Evolutionary conservation across 2,329 filamentous ascomycete genomes (phyloP).

Genomic region (Xylaria sp.): DNA sequence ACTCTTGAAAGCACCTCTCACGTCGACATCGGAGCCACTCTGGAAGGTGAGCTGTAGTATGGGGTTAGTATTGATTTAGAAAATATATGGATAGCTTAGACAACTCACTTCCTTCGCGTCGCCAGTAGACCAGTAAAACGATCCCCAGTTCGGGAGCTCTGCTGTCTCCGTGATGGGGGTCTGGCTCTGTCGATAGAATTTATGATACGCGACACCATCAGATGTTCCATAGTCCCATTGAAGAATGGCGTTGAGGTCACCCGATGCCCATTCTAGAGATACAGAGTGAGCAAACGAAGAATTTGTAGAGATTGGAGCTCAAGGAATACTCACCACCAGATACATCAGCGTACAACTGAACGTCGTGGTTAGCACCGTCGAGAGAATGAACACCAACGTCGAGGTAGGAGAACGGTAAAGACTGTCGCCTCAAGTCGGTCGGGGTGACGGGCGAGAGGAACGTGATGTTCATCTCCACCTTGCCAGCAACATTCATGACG

Average conservation of each 20-base stretch:
- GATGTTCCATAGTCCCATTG: constrained; percentile 56
- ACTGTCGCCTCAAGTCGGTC: constrained; percentile 60
- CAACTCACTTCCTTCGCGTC: constrained; percentile 41
- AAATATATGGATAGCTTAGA: neutral
- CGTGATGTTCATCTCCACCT: constrained; percentile 59
- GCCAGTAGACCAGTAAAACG: constrained; percentile 64
- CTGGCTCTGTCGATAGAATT: constrained; percentile 56
- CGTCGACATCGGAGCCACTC: constrained; percentile 58
- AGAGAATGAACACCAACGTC: constrained; percentile 56
- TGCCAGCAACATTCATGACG: constrained; percentile 56
- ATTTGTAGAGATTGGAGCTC: too few species aligned
- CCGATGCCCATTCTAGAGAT: constrained; percentile 62
- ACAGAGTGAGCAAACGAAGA: constrained; percentile 4
- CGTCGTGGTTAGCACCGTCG: constrained; percentile 57
- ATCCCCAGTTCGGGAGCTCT: constrained; percentile 77
- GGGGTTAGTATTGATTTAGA: constrained; percentile 11
- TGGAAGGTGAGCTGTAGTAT: constrained; percentile 57
- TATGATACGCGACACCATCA: constrained; percentile 57
- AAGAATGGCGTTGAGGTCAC: constrained; percentile 50
- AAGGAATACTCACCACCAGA: constrained; percentile 51
- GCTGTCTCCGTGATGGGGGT: constrained; percentile 60
- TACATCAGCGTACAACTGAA: constrained; percentile 69
- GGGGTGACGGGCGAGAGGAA: constrained; percentile 68
- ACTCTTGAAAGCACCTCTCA: constrained; percentile 61
- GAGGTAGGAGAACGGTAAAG: constrained; percentile 65